Evolutionary conservation across 495 filamentous ascomycete species (phyloP).

Genomic region (Chaetomium fimeti): DNA sequence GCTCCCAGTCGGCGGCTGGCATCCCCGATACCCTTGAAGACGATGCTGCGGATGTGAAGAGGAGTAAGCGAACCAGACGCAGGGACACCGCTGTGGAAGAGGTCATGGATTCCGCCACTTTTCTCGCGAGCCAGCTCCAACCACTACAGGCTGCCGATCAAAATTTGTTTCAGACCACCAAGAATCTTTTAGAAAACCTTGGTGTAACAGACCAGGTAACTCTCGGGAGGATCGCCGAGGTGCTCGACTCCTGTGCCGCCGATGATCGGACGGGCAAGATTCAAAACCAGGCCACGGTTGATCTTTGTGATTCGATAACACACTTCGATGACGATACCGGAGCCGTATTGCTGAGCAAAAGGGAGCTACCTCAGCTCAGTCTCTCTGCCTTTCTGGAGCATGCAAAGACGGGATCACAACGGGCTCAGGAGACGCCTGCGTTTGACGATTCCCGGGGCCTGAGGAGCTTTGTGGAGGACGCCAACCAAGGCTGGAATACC

Average conservation of each 20-base stretch:
- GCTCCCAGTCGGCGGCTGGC: slow-evolving; percentile 63
- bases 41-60: slow-evolving; percentile 62
- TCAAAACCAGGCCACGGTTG: slow-evolving; percentile 39
- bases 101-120: slow-evolving; percentile 64
- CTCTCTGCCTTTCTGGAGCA: slow-evolving; percentile 77
- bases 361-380: slow-evolving; percentile 42
- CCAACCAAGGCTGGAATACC: slow-evolving; percentile 58
- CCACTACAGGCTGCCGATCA: slow-evolving; percentile 69
- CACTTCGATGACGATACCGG: slow-evolving; percentile 46
- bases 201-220: slow-evolving; percentile 57
- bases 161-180: slow-evolving; percentile 68
- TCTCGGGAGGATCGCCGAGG: slow-evolving; percentile 51
- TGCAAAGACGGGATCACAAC: slow-evolving; percentile 61
- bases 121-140: slow-evolving; percentile 69
- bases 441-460: slow-evolving; percentile 61
- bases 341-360: slow-evolving; percentile 44
- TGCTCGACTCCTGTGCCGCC: slow-evolving; percentile 50
- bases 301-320: slow-evolving; percentile 43
- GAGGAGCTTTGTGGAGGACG: slow-evolving; percentile 50
- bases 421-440: slow-evolving; percentile 46
- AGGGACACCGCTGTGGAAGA: slow-evolving; percentile 74
- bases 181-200: slow-evolving; percentile 64
- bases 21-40: slow-evolving; percentile 54
- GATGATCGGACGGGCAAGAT: slow-evolving; percentile 47
- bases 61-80: slow-evolving; percentile 80